Conservation (phyloP, 1,284 basidiomycete genomes). For the Tetrapyrgos nigripes region DNA sequence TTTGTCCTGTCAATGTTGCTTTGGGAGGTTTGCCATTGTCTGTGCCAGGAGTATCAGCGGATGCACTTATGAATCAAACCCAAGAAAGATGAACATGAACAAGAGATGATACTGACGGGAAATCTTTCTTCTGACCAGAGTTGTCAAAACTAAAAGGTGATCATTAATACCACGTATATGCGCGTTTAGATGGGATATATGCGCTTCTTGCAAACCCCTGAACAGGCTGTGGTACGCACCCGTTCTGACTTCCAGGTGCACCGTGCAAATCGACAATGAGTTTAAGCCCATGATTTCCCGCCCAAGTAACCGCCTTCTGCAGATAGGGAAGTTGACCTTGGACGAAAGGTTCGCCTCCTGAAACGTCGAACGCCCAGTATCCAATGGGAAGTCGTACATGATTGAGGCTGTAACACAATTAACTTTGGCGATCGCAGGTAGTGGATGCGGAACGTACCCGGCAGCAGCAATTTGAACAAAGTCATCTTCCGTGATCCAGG, state of each 20-base stretch:
- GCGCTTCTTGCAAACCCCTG: no score
- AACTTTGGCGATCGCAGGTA: constrained; percentile 26
- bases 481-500: constrained; percentile 83
- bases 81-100: background rate
- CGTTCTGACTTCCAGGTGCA: constrained; percentile 86
- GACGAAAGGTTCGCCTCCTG: constrained; percentile 83
- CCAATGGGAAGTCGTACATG: constrained; percentile 90
- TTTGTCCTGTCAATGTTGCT: constrained; percentile 77
- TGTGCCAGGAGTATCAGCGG: constrained; percentile 15
- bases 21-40: constrained; percentile 72
- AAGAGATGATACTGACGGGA: constrained; percentile 47
- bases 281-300: constrained; percentile 76
- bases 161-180: background rate
- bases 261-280: constrained; percentile 87
- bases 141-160: constrained; percentile 79
- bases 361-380: constrained; percentile 91
- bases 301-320: constrained; percentile 82
- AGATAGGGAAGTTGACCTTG: constrained; percentile 81
- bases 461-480: constrained; percentile 77
- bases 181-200: no score
- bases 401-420: constrained; percentile 60
- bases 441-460: constrained; percentile 52
- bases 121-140: constrained; percentile 73
- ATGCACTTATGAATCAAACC: background rate
- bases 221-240: constrained; percentile 58